phyloP scores from a whole-genome alignment of 208 protist species.

The Trypanosoma brucei region DNA sequence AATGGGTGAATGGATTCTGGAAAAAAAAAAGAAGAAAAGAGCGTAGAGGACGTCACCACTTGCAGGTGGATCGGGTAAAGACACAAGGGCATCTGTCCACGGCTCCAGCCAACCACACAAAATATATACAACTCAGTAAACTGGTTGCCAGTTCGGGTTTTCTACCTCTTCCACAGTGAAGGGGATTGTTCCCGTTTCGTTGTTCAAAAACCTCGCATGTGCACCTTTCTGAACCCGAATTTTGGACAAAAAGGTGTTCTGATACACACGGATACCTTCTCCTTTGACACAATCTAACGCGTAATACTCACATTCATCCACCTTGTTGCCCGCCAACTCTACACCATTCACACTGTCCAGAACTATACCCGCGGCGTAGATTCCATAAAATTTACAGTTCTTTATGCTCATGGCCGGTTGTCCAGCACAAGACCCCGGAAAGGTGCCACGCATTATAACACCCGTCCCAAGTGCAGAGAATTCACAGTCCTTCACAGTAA shows the following conservation, averaged over 20 bases:
- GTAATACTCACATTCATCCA: conserved; percentile 76
- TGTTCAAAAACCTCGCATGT: conserved; percentile 55
- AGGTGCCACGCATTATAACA: conserved; percentile 29
- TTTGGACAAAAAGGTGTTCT: conserved; percentile 57
- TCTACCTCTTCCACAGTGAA: conserved; percentile 47
- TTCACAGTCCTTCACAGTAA: conserved; percentile 24
- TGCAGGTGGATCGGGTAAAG: no score
- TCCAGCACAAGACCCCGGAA: conserved; percentile 6
- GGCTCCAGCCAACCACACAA: conserved; percentile 1
- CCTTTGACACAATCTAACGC: conserved; percentile 61
- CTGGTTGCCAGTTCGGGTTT: conserved; percentile 61
- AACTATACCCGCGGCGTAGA: conserved; percentile 53
- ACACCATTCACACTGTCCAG: conserved; percentile 56
- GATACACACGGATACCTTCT: conserved; percentile 36
- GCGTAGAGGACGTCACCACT: no score
- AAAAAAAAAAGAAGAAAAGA: no score
- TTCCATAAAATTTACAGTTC: conserved; percentile 44
- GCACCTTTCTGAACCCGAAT: conserved; percentile 59
- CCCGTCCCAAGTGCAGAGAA: conserved; percentile 37
- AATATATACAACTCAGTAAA: conserved; percentile 42
- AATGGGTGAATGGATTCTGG: no score
- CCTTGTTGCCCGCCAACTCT: conserved; percentile 37
- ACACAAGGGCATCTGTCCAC: no score
- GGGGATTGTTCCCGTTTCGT: conserved; percentile 51
- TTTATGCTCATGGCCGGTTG: conserved; percentile 28